Percentiles rank a stretch among this genome's conserved stretches.
These are phyloP conservation scores for Clitocybe nebularis DNA, from an alignment of 1,284 basidiomycete species.

Conservation along the genomic window DNA sequence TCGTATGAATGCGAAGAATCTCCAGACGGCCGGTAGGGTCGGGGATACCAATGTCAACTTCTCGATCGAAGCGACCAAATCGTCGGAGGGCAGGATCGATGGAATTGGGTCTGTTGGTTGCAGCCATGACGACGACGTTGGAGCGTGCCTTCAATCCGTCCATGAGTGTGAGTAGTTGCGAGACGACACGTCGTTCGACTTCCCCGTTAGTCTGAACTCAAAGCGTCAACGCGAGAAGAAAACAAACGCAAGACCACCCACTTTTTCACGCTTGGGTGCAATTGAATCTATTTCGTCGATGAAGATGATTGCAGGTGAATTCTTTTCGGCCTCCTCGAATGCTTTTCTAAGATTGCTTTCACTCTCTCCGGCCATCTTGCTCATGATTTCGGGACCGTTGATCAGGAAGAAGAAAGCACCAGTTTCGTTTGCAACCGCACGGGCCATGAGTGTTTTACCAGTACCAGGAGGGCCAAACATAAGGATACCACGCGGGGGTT, in stretches of 20 bases:
- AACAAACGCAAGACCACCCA: conserved; percentile 18
- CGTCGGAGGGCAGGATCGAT: conserved; percentile 98
- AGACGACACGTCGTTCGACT: conserved; percentile 98
- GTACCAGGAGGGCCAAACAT: conserved; percentile 97
- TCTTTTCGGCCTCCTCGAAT: conserved; percentile 99
- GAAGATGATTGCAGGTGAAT: conserved; percentile 99
- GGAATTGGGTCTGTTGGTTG: conserved; percentile 98
- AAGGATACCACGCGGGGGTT: conserved; percentile 96
- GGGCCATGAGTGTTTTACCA: conserved; percentile 98
- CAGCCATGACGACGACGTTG: conserved; percentile 99
- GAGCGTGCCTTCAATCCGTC: conserved; percentile 98
- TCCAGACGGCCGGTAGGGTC: conserved; percentile 98
- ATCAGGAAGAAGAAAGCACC: conserved; percentile 99
- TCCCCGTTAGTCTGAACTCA: conserved; percentile 86
- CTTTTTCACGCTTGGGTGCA: conserved; percentile 99
- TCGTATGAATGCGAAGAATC: conserved; percentile 98
- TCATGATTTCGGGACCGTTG: conserved; percentile 99
- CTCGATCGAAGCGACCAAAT: conserved; percentile 98
- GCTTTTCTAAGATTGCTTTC: conserved; percentile 97
- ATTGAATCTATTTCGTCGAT: conserved; percentile 99
- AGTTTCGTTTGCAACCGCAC: conserved; percentile 98
- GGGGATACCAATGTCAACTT: conserved; percentile 98
- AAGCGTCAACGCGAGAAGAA: background rate
- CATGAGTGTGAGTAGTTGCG: conserved; percentile 97
- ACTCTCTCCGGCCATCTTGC: conserved; percentile 98